Base-by-base conservation (phyloP, 352 stramenopile species). In the Pythium utonaiense region DNA sequence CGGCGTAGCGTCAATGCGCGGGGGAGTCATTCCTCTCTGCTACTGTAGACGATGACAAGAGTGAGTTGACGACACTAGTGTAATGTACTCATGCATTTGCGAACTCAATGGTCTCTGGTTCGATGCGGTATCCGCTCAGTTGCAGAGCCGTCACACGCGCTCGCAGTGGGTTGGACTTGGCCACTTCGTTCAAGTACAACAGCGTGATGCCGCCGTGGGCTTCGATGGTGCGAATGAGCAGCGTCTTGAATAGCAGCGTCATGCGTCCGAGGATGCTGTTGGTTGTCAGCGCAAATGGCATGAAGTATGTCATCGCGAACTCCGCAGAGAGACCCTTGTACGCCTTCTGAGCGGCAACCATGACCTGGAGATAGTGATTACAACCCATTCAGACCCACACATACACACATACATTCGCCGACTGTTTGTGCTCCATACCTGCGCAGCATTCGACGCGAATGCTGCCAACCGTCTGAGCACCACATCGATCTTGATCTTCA, bases 271-370 rank as follows among this genome's bases (percentile, higher is more conserved):
- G 69, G 24, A 92, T 79, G 53, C 78, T 86, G 65, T 91, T 93
- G 65, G 88, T 89, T 38, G 77, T 80, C 19, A 95, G 67, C 19
- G 73, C 73, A 50, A 95, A 92, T 34, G 83, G 83, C 79, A 95
- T 92, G 57, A 95, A 95, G 68, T 91, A 95, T 31, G 81, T 95
- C 86, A 91, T 88, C 12, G 72, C 69, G 34, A 93, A 95, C 58
- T 95, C 83, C 51, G 75, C 71, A 38, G 69, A 73, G 22, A 95
- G 71, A 60, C 62, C 62, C 57, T 89, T 88, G 65, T 90, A 92
- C 7, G 84, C 79, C 74, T 92, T 94, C 41, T 91, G 80, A 31
- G 78, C 72, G 40, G 76, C 74, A 30, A 61, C 57, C 27, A 94
- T 79, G 48, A 78, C 28, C 66, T 83, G 16, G 6, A 41, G 1